Evolutionary conservation across 306 rosid genomes (phyloP), one percentile per base, ranked within the genome.

Genomic region (Trifolium subterraneum): DNA sequence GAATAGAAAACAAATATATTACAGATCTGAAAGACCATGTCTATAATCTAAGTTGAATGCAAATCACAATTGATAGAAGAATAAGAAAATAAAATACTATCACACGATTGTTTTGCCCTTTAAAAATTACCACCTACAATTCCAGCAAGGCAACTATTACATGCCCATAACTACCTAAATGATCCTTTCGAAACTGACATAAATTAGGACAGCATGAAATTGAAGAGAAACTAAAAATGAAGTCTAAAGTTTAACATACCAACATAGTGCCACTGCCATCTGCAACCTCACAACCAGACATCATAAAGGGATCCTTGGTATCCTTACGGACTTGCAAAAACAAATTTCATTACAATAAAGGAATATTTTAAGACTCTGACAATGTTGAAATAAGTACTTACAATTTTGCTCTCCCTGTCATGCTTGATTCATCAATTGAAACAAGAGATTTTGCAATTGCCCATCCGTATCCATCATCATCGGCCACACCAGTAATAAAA

Each of bases 241-340:
- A 72, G 61, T 44, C 35, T 50, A 70, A 71, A n/a, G n/a, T n/a
- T n/a, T n/a, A n/a, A n/a, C 58, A 70, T 90, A 95, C 99, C 90
- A 95, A 88, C 98, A 95, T 95, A 55, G 85, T 86, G 76, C 99
- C 99, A 71, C 87, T 88, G 44, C 99, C 99, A 84, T 95, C 99
- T 2, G 99, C 99, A 66, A 95, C 90, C 86, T 95, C 90, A 84
- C 99, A 95, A 31, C 99, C 99, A 51, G 99, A 92, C 89, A 95
- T 90, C 74, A 95, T 73, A 87, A 95, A 95, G n/a, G 99, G 99
- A 45, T 88, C 78, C 78, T 75, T 95, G 8, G 93, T 79, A 87
- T 82, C 86, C 82, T 95, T 95, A 60, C 81, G 76, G 69, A 80
- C 92, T 98, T 95, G 79, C 52, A 76, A 78, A 68, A 68, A 25